phyloP scores from a whole-genome alignment of 306 rosid genomes.

The Ammopiptanthus mongolicus region DNA sequence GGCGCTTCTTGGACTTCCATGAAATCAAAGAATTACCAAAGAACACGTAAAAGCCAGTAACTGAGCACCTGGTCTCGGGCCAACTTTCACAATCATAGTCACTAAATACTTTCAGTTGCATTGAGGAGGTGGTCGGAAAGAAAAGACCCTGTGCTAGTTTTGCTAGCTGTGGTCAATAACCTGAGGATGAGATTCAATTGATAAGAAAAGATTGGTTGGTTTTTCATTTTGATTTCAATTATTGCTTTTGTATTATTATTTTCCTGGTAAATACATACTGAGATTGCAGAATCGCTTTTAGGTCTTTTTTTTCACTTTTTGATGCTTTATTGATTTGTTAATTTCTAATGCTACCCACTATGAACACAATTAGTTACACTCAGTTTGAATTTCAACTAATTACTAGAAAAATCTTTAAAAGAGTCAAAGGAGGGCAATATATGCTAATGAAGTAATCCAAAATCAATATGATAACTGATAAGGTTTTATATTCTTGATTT shows the following conservation, averaged over 20 bases:
- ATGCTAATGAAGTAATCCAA: slow-evolving; percentile 11
- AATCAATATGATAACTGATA: not conserved
- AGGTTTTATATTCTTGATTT: too few relatives aligned
- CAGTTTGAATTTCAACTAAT: not conserved
- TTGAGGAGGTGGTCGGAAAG: too few relatives aligned
- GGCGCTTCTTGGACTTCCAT: too few relatives aligned
- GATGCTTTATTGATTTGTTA: not conserved
- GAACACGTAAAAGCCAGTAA: too few relatives aligned
- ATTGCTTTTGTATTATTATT: not conserved
- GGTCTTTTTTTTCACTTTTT: not conserved
- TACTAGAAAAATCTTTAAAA: not conserved
- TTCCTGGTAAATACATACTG: not conserved
- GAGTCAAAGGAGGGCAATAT: slow-evolving; percentile 22
- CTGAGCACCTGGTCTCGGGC: too few relatives aligned
- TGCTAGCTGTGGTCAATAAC: too few relatives aligned
- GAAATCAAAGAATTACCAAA: too few relatives aligned
- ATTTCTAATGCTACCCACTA: slow-evolving; percentile 4
- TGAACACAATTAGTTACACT: not conserved
- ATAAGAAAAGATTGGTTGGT: not conserved
- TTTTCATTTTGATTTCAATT: not conserved
- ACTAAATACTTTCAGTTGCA: too few relatives aligned
- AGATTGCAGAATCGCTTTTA: not conserved
- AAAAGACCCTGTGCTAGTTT: too few relatives aligned
- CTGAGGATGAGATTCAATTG: not conserved
- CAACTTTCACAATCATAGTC: too few relatives aligned